Conservation (phyloP, 148 eudicot species). For the Rhododendron vialii region DNA sequence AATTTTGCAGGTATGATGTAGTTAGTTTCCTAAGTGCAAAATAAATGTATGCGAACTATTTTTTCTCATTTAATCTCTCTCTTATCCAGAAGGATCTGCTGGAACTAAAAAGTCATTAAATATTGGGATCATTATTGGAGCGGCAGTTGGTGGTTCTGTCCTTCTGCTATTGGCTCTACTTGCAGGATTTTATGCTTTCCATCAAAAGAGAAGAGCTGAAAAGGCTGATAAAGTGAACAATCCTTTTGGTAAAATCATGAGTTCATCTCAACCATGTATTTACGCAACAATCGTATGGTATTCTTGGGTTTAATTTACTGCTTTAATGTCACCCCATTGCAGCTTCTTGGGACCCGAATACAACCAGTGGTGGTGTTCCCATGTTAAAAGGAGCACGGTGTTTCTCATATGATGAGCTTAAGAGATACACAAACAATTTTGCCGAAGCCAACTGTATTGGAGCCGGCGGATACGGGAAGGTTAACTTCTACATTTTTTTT, state of each 20-base stretch:
- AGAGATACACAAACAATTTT: background rate
- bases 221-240: conserved; percentile 42
- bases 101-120: background rate
- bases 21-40: background rate
- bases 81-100: background rate
- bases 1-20: conserved; percentile 33
- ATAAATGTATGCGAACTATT: background rate
- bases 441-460: conserved; percentile 4
- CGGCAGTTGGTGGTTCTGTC: conserved; percentile 38
- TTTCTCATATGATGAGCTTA: background rate
- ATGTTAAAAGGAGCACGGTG: conserved; percentile 13
- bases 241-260: conserved; percentile 52
- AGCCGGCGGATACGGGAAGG: conserved; percentile 23
- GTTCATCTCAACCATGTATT: background rate
- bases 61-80: background rate
- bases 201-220: conserved; percentile 54
- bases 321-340: conserved; percentile 19
- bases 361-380: conserved; percentile 13
- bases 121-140: conserved; percentile 39
- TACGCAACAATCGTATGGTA: background rate
- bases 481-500: background rate
- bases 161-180: conserved; percentile 38
- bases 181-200: conserved; percentile 50
- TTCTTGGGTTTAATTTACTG: background rate
- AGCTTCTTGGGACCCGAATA: conserved; percentile 64